phyloP scores from a whole-genome alignment of 805 yeast species.

The Candida berthetii region DNA sequence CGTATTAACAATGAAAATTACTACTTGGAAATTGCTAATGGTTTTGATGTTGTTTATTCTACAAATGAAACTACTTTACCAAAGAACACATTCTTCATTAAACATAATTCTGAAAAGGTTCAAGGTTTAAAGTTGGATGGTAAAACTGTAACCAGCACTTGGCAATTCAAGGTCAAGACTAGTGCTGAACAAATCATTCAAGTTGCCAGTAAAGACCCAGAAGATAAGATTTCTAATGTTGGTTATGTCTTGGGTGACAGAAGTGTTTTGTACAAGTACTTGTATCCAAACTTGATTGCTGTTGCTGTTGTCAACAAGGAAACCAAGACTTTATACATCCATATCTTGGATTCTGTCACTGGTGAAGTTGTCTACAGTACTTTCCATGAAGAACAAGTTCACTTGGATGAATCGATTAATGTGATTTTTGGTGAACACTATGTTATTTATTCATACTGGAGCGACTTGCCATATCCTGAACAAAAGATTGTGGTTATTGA shows the following conservation, averaged over 20 bases:
- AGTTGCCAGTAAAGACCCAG: constrained; percentile 30
- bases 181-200: constrained; percentile 33
- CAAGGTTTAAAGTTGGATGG: constrained; percentile 14
- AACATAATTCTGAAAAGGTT: constrained; percentile 18
- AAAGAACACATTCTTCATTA: constrained; percentile 18
- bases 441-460: constrained; percentile 63
- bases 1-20: constrained; percentile 12
- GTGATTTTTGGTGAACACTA: constrained; percentile 78
- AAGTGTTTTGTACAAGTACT: constrained; percentile 75
- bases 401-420: constrained; percentile 35
- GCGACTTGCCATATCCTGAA: constrained; percentile 40
- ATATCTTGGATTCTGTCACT: constrained; percentile 59
- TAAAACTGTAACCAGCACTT: constrained; percentile 24
- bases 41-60: constrained; percentile 14
- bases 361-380: constrained; percentile 54
- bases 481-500: constrained; percentile 68
- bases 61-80: constrained; percentile 15
- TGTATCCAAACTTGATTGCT: constrained; percentile 62
- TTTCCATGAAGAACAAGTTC: constrained; percentile 34
- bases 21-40: constrained; percentile 9
- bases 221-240: constrained; percentile 43
- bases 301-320: constrained; percentile 35
- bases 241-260: constrained; percentile 69
- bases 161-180: constrained; percentile 26
- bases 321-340: constrained; percentile 31